A percentile compares a stretch with the other conserved stretches of the same genome.
Conservation (phyloP, 2,329 filamentous ascomycete genomes). For the Colletotrichum eleusines region DNA sequence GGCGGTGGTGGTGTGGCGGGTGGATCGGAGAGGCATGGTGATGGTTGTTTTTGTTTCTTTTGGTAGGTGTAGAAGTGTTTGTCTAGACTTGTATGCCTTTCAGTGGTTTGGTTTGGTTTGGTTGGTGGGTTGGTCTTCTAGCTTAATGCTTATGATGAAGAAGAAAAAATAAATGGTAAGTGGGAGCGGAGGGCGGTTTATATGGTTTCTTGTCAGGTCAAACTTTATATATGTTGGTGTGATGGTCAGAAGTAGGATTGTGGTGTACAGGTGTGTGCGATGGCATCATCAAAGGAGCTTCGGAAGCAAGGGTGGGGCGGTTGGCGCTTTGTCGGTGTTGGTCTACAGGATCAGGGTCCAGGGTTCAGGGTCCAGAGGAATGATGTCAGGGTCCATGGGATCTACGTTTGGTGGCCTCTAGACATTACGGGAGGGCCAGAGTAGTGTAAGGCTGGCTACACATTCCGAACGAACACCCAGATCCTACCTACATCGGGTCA, state of each 20-base stretch:
- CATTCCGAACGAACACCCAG: conserved; percentile 7
- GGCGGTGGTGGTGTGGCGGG: conserved; percentile 42
- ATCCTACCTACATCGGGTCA: not conserved
- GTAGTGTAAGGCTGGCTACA: conserved; percentile 10
- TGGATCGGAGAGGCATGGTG: conserved; percentile 51
- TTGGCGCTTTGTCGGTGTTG: conserved; percentile 9
- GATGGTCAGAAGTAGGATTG: conserved; percentile 1
- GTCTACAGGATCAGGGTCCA: conserved; percentile 14
- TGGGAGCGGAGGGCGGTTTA: conserved; percentile 32
- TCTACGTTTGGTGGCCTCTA: conserved; percentile 17
- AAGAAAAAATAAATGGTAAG: not conserved
- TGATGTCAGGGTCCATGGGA: conserved; percentile 38
- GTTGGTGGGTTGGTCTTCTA: conserved; percentile 15
- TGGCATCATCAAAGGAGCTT: conserved; percentile 36
- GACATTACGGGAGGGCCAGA: not conserved
- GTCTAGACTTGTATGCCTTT: conserved; percentile 1
- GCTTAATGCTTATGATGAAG: conserved; percentile 34
- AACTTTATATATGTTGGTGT: conserved; percentile 7
- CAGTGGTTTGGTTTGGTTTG: conserved; percentile 18
- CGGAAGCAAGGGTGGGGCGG: conserved; percentile 1
- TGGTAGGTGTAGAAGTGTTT: not conserved
- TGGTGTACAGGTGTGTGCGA: conserved; percentile 8
- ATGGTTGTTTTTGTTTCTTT: conserved; percentile 1
- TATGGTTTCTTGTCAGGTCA: conserved; percentile 30
- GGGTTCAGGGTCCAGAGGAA: conserved; percentile 26